Evolutionary conservation across 2,329 filamentous ascomycete species (phyloP), one percentile per base, ranked within the genome.

Genomic region (Penicillium occitanis): DNA sequence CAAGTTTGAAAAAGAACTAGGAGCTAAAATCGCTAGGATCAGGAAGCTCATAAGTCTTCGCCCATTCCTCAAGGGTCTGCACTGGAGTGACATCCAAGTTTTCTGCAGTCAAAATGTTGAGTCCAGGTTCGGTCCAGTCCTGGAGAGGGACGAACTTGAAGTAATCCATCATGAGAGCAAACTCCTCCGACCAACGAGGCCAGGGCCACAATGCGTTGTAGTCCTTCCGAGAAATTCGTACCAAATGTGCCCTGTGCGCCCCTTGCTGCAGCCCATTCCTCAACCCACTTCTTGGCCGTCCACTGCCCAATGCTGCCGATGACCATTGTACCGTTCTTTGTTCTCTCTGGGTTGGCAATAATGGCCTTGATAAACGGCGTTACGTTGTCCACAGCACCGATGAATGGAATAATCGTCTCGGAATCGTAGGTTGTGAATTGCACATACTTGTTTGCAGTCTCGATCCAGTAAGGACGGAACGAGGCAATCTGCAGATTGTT

Each of bases 101-200:
- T 30, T 53, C 50, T 33, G 25, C 25, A 33, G 50, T 53, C 50
- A 53, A 22, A 28, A 53, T 30, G 7, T 53, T 53, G 11, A 53
- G 25, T 33, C 50, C 50, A 28, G 50, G 13, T 11, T 53, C 50
- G 11, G 75, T 25, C 30, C 30, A 59, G 1, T 37, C 55, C 19
- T 59, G 28, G 14, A 37, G 7, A 25, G 30, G 30, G 8, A 59
- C 37, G 13, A 37, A 42, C n/a, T 59, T 42, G 35, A 59, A 59
- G 17, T 59, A 59, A 3, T 42, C 30, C 30, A 59, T 37, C 30
- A 59, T 59, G 19, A 59, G 55, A n/a, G 50, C 50, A 17, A 30
- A 30, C 11, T 55, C 50, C 11, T 55, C 50, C n/a, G 25, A 28
- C 50, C 50, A 55, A 35, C 30, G 25, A 28, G 50, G 50, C 44